Percentiles rank a stretch among this genome's conserved stretches.
phyloP scores from a whole-genome alignment of 257 asterid genomes.

The Pogostemon cablin region DNA sequence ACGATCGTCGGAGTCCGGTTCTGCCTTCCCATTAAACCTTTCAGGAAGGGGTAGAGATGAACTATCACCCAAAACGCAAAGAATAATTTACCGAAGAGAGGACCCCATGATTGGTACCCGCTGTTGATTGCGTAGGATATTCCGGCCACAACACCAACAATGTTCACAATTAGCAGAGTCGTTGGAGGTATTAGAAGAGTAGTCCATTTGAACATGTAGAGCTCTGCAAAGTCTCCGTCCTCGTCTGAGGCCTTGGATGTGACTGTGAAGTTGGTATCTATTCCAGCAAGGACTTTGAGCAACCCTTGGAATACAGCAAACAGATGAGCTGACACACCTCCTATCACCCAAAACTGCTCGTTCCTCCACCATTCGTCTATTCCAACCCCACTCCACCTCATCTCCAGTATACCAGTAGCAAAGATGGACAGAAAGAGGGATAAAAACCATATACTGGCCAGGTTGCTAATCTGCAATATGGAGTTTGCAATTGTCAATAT shows the following conservation, averaged over 20 bases:
- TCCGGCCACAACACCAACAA: conserved; percentile 87
- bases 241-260: conserved; percentile 91
- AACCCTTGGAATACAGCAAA: conserved; percentile 91
- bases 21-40: conserved; percentile 94
- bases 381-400: conserved; percentile 97
- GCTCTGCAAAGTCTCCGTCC: conserved; percentile 86
- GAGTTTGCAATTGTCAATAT: conserved; percentile 7
- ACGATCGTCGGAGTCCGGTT: conserved; percentile 92
- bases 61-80: conserved; percentile 95
- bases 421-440: conserved; percentile 92
- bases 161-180: conserved; percentile 77
- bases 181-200: conserved; percentile 88
- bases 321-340: conserved; percentile 89
- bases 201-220: conserved; percentile 95
- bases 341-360: conserved; percentile 97
- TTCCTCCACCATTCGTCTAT: conserved; percentile 99
- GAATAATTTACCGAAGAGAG: conserved; percentile 85
- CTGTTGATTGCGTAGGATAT: conserved; percentile 85
- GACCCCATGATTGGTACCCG: conserved; percentile 97
- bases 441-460: conserved; percentile 89
- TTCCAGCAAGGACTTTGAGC: conserved; percentile 94
- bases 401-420: conserved; percentile 92
- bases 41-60: conserved; percentile 88
- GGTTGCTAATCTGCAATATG: conserved; percentile 77
- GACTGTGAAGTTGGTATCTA: conserved; percentile 92